Evolutionary conservation across 768 basidiomycete species (phyloP).

Genomic region (Wakefieldia striispora): DNA sequence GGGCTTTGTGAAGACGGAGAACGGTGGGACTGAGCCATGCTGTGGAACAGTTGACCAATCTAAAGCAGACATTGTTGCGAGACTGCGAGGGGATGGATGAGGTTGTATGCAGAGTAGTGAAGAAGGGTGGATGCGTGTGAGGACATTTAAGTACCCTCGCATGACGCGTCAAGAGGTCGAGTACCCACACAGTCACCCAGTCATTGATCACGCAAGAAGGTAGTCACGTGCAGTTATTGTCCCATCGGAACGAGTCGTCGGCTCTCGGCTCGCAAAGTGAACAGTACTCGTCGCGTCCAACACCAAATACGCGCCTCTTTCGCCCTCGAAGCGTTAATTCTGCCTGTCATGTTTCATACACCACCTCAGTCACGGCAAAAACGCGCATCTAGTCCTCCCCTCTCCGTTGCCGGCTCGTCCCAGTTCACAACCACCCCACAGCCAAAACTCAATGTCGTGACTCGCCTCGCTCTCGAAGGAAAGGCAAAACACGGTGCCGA

Average conservation of each 20-base stretch:
- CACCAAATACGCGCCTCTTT: background rate
- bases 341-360: slow-evolving; percentile 15
- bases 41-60: slow-evolving; percentile 23
- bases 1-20: slow-evolving; percentile 53
- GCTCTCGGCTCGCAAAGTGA: no score
- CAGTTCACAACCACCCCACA: slow-evolving; percentile 44
- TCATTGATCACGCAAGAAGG: background rate
- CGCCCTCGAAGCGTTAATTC: slow-evolving; percentile 12
- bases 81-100: slow-evolving; percentile 4
- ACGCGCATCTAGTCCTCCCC: slow-evolving; percentile 32
- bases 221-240: slow-evolving; percentile 14
- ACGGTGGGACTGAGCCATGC: slow-evolving; percentile 37
- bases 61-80: slow-evolving; percentile 22
- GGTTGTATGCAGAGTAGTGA: no score
- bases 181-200: slow-evolving; percentile 31
- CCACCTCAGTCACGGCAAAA: slow-evolving; percentile 25
- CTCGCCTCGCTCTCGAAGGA: slow-evolving; percentile 73
- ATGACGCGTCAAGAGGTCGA: background rate
- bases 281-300: no score
- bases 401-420: slow-evolving; percentile 37
- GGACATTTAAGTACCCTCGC: no score
- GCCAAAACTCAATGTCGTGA: slow-evolving; percentile 64
- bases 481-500: slow-evolving; percentile 65
- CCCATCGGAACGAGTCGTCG: no score
- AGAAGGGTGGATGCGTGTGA: no score